phyloP scores from a whole-genome alignment of 352 stramenopile species.

The Pythium phragmitis region DNA sequence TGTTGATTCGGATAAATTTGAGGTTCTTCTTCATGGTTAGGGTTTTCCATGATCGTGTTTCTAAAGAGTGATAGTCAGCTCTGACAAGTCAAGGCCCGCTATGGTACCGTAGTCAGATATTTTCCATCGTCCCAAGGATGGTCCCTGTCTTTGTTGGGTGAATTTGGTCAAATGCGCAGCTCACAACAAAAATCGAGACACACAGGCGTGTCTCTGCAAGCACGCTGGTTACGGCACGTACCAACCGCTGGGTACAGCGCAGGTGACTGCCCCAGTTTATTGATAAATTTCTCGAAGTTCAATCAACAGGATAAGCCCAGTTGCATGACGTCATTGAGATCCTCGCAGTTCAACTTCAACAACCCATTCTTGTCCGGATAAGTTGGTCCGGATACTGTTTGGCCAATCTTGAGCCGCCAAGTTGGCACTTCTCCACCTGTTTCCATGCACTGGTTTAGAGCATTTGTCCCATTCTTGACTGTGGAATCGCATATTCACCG shows the following conservation, averaged over 20 bases:
- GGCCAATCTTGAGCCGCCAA: conserved; percentile 13
- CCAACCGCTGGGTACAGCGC: background rate
- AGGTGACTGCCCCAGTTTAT: background rate
- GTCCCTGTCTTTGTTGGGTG: background rate
- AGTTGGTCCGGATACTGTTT: conserved; percentile 9
- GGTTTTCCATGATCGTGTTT: background rate
- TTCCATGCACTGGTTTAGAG: conserved; percentile 11
- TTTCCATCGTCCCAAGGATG: background rate
- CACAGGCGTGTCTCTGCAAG: background rate
- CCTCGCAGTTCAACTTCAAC: conserved; percentile 24
- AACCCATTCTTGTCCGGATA: conserved; percentile 18
- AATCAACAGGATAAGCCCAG: background rate
- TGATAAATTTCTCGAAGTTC: background rate
- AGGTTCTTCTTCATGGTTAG: conserved; percentile 22
- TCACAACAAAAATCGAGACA: background rate
- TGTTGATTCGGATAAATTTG: background rate
- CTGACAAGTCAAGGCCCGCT: no score
- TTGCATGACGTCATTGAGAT: conserved; percentile 24
- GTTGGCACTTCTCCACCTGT: background rate
- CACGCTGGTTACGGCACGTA: background rate
- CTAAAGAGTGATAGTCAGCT: background rate
- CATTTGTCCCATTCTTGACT: conserved; percentile 3
- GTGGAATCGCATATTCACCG: background rate
- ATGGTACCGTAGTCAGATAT: no score
- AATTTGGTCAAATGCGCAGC: background rate